Conservation (phyloP, 2,329 filamentous ascomycete genomes). For the Atkinsonella hypoxylon region DNA sequence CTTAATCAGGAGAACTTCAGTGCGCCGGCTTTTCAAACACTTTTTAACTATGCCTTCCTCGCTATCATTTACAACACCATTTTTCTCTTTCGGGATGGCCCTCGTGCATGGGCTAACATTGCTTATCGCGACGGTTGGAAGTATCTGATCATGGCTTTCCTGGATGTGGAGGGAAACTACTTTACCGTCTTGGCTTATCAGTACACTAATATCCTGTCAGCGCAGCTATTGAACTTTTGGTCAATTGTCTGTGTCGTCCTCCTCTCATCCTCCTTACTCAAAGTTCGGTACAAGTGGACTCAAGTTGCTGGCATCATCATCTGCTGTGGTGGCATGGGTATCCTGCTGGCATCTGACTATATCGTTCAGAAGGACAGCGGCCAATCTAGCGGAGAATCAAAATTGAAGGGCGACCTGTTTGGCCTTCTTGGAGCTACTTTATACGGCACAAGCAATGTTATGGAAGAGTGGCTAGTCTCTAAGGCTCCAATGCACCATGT, state of each 20-base stretch:
- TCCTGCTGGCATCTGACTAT: constrained; percentile 79
- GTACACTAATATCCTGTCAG: constrained; percentile 82
- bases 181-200: constrained; percentile 92
- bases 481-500: constrained; percentile 86
- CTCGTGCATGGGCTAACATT: constrained; percentile 54
- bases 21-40: constrained; percentile 88
- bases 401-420: constrained; percentile 87
- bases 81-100: constrained; percentile 69
- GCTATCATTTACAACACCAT: constrained; percentile 70
- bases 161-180: constrained; percentile 96
- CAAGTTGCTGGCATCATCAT: constrained; percentile 82
- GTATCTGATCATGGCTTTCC: constrained; percentile 83
- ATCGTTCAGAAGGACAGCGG: constrained; percentile 59
- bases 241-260: constrained; percentile 86
- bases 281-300: constrained; percentile 77
- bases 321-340: constrained; percentile 80
- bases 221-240: constrained; percentile 98
- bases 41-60: constrained; percentile 88
- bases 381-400: constrained; percentile 47
- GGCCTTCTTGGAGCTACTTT: constrained; percentile 78
- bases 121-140: constrained; percentile 72
- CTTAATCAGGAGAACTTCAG: constrained; percentile 55
- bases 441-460: constrained; percentile 84
- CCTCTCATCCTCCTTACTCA: constrained; percentile 70
- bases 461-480: constrained; percentile 88